phyloP scores from a whole-genome alignment of 768 basidiomycete genomes.

The Kwoniella botswanensis region DNA sequence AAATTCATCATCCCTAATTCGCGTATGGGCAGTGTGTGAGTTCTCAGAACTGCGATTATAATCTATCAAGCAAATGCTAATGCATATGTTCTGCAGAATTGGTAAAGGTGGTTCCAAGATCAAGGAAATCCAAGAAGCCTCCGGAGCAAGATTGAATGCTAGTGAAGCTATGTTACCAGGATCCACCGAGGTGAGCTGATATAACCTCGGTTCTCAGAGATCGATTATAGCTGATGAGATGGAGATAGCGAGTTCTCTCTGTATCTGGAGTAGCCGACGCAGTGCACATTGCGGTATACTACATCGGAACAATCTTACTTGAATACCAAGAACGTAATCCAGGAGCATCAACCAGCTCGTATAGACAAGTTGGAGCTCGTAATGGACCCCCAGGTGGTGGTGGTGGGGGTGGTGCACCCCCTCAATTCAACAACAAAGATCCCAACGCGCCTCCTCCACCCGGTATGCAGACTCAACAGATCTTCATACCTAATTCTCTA shows the following conservation, averaged over 20 bases:
- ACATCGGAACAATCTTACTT: slow-evolving; percentile 91
- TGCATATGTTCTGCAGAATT: slow-evolving; percentile 61
- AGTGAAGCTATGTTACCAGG: slow-evolving; percentile 98
- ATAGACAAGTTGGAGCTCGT: slow-evolving; percentile 65
- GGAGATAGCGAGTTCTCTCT: slow-evolving; percentile 82
- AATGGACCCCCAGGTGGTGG: slow-evolving; percentile 44
- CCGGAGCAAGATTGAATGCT: slow-evolving; percentile 92
- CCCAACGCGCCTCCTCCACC: slow-evolving; percentile 30
- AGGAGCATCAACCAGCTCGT: slow-evolving; percentile 60
- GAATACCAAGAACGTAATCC: slow-evolving; percentile 76
- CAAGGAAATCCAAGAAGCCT: slow-evolving; percentile 99
- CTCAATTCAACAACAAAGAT: slow-evolving; percentile 25
- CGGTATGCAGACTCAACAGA: slow-evolving; percentile 87
- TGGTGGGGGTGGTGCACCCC: slow-evolving; percentile 27
- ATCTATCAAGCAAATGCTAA: not conserved
- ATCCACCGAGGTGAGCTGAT: slow-evolving; percentile 83
- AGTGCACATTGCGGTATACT: slow-evolving; percentile 98
- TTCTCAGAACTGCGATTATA: not conserved
- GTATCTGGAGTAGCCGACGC: slow-evolving; percentile 99
- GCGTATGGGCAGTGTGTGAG: slow-evolving; percentile 89
- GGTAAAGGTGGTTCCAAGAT: slow-evolving; percentile 98
- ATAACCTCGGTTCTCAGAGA: not conserved
- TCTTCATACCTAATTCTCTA: slow-evolving; percentile 96
- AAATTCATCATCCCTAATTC: slow-evolving; percentile 99
- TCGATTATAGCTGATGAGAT: not conserved